These are phyloP conservation scores for Melanogaster broomeanus DNA, from an alignment of 768 basidiomycete species.

Conservation along the genomic window DNA sequence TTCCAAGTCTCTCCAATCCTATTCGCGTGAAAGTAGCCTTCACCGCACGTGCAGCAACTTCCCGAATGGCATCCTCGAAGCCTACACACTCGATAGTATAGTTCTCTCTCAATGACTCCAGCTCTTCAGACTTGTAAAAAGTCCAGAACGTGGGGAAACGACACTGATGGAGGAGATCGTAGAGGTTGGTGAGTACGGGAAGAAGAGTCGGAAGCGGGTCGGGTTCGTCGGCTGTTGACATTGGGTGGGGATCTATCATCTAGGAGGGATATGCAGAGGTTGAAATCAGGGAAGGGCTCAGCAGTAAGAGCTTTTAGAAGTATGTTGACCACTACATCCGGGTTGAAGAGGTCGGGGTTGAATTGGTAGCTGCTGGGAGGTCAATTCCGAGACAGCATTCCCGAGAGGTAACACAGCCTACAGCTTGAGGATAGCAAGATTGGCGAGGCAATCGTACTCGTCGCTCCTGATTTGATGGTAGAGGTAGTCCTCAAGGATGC, in stretches of 20 bases:
- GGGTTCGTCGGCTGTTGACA: slow-evolving; percentile 67
- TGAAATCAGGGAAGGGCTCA: slow-evolving; percentile 88
- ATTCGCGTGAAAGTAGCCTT: slow-evolving; percentile 80
- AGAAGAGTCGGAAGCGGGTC: slow-evolving; percentile 77
- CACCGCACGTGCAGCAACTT: slow-evolving; percentile 76
- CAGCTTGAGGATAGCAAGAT: slow-evolving; percentile 94
- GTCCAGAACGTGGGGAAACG: slow-evolving; percentile 88
- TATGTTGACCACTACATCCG: slow-evolving; percentile 92
- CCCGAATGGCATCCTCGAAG: slow-evolving; percentile 81
- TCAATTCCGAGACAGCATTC: neutral
- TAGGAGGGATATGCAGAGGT: slow-evolving; percentile 90
- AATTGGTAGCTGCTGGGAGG: slow-evolving; percentile 79
- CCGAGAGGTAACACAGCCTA: slow-evolving; percentile 36
- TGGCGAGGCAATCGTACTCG: slow-evolving; percentile 93
- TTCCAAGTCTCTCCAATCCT: slow-evolving; percentile 61
- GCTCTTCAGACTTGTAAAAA: slow-evolving; percentile 66
- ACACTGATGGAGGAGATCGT: slow-evolving; percentile 76
- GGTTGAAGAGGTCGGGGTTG: slow-evolving; percentile 90
- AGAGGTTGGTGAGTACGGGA: slow-evolving; percentile 65
- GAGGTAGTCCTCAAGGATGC: slow-evolving; percentile 94
- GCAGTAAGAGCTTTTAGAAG: slow-evolving; percentile 89
- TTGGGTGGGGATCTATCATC: slow-evolving; percentile 68
- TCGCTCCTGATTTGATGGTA: slow-evolving; percentile 90
- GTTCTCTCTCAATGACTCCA: slow-evolving; percentile 77
- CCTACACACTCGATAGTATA: slow-evolving; percentile 84